phyloP scores from a whole-genome alignment of 2,329 filamentous ascomycete species.

The Salinomyces thailandicus region DNA sequence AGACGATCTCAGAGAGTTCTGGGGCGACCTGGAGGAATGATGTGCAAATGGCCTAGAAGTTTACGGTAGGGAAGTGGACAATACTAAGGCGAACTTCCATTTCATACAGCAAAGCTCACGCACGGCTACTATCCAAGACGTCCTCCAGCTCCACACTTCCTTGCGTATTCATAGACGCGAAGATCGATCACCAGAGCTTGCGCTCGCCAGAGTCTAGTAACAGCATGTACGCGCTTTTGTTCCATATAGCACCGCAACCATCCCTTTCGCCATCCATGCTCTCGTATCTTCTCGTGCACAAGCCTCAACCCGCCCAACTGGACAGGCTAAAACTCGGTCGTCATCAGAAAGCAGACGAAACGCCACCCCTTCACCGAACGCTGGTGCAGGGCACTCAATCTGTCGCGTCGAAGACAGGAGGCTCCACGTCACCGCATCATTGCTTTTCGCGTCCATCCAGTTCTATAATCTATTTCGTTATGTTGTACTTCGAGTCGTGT shows the following conservation, averaged over 20 bases:
- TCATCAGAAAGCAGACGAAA: not conserved
- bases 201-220: not conserved
- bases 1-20: slow-evolving; percentile 43
- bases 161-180: not conserved
- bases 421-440: slow-evolving; percentile 3
- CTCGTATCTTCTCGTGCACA: not conserved
- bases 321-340: not conserved
- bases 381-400: not conserved
- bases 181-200: not conserved
- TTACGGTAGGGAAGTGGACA: too few relatives aligned
- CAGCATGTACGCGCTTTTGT: not conserved
- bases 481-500: slow-evolving; percentile 4
- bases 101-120: too few relatives aligned
- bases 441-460: not conserved
- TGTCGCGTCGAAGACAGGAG: not conserved
- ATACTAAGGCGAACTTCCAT: too few relatives aligned
- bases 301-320: not conserved
- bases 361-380: not conserved
- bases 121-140: too few relatives aligned
- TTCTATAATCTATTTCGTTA: slow-evolving; percentile 9
- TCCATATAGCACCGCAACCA: too few relatives aligned
- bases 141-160: too few relatives aligned
- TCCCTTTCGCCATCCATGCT: not conserved
- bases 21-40: slow-evolving; percentile 27
- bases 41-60: too few relatives aligned